A percentile compares a stretch with the other conserved stretches of the same genome.
These are phyloP conservation scores for Fusarium robinianum DNA, from an alignment of 2,329 filamentous ascomycete species.

Conservation along the genomic window DNA sequence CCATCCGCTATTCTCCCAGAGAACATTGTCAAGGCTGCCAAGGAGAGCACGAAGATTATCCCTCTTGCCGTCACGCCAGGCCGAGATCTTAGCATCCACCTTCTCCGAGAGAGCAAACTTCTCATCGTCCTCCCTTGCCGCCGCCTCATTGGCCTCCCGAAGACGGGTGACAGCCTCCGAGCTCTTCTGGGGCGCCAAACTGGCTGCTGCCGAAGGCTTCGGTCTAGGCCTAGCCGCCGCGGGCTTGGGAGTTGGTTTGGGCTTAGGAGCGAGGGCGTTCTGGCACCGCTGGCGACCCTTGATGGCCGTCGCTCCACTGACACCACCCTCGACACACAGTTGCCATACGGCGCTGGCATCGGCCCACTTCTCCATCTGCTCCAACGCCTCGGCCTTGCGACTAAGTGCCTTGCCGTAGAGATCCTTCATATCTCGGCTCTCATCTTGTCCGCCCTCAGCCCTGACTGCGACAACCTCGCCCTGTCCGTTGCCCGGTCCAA, in stretches of 20 bases:
- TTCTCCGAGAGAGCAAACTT: conserved; percentile 86
- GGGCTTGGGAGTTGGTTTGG: conserved; percentile 52
- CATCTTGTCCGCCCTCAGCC: conserved; percentile 58
- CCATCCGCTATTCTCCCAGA: conserved; percentile 94
- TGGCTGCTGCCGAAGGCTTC: conserved; percentile 46
- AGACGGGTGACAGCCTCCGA: conserved; percentile 82
- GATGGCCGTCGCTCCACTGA: conserved; percentile 83
- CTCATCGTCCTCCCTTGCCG: conserved; percentile 87
- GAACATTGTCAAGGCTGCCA: conserved; percentile 81
- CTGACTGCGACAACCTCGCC: conserved; percentile 76
- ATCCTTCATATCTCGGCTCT: conserved; percentile 84
- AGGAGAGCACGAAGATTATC: conserved; percentile 90
- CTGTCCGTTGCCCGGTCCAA: conserved; percentile 78
- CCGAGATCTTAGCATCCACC: conserved; percentile 76
- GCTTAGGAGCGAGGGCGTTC: conserved; percentile 76
- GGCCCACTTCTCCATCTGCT: conserved; percentile 92
- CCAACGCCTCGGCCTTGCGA: conserved; percentile 92
- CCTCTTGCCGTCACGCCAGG: conserved; percentile 89
- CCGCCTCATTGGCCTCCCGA: conserved; percentile 81
- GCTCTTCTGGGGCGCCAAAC: conserved; percentile 53
- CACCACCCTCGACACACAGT: conserved; percentile 77
- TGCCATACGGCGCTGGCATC: conserved; percentile 85
- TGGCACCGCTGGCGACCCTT: conserved; percentile 89
- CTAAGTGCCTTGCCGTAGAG: conserved; percentile 92
- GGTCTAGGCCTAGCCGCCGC: conserved; percentile 53